Conservation (phyloP, 345 rosid species). For the Citrus unshiu region DNA sequence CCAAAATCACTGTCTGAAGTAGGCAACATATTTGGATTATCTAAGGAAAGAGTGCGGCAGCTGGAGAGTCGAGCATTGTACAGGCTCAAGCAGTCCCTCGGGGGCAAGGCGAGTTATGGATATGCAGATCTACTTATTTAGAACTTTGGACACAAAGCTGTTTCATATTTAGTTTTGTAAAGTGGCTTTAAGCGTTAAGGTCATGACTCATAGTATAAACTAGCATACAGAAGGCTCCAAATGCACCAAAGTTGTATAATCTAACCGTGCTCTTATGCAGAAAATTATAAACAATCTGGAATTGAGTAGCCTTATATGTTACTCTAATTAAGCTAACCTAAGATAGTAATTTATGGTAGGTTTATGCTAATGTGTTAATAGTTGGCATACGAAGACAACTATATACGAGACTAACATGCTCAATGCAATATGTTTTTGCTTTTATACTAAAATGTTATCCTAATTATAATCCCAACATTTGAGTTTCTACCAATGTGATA, state of each 20-base stretch:
- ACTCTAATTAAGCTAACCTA: background rate
- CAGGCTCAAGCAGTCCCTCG: slow-evolving; percentile 67
- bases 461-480: no score
- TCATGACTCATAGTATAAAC: background rate
- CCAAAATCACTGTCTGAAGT: slow-evolving; percentile 63
- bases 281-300: background rate
- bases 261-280: background rate
- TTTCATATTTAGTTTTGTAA: background rate
- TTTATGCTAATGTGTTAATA: no score
- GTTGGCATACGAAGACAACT: no score
- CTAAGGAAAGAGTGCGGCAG: slow-evolving; percentile 78
- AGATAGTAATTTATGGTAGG: background rate
- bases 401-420: no score
- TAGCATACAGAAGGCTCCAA: background rate
- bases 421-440: no score
- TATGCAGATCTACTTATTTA: slow-evolving; percentile 60
- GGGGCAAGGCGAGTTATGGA: slow-evolving; percentile 52
- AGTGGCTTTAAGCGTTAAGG: background rate
- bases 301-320: background rate
- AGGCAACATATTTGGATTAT: slow-evolving; percentile 55
- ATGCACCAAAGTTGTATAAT: background rate
- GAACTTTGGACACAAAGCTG: background rate
- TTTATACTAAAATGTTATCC: no score
- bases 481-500: no score
- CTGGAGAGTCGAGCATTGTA: slow-evolving; percentile 67